Percentiles rank a stretch among this genome's conserved stretches.
These are phyloP conservation scores for Pythium insidiosum DNA, from an alignment of 352 stramenopile genomes.

Conservation along the genomic window DNA sequence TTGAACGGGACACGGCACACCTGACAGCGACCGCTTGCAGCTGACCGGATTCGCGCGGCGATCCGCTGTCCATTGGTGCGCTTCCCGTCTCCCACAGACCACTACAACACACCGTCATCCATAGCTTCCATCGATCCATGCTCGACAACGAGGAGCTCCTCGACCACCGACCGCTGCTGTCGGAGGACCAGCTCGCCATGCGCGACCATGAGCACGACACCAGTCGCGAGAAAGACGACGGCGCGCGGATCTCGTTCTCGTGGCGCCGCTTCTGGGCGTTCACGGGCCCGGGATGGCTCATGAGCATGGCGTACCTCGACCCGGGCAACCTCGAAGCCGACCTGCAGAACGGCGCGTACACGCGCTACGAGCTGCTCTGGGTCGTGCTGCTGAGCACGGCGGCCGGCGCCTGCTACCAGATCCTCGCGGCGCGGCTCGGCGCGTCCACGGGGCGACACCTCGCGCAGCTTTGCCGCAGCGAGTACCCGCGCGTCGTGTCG, in stretches of 20 bases:
- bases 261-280: constrained; percentile 50
- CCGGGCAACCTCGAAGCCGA: constrained; percentile 90
- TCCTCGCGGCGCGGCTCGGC: constrained; percentile 82
- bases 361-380: constrained; percentile 80
- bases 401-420: constrained; percentile 81
- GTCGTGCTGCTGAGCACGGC: constrained; percentile 79
- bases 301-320: constrained; percentile 88
- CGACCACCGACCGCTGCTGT: too few species aligned
- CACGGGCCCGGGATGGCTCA: constrained; percentile 50
- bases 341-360: constrained; percentile 84
- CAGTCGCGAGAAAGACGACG: background rate
- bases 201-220: constrained; percentile 4
- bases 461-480: constrained; percentile 53
- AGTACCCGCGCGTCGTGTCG: constrained; percentile 49
- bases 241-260: too few species aligned
- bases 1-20: too few species aligned
- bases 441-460: constrained; percentile 79
- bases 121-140: too few species aligned
- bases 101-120: too few species aligned
- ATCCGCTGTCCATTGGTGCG: too few species aligned
- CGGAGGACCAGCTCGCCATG: too few species aligned
- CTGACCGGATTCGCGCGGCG: too few species aligned
- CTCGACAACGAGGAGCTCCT: too few species aligned
- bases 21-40: too few species aligned
- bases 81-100: too few species aligned